Conservation (phyloP, 805 yeast species). For the Priceomyces melissophilus region DNA sequence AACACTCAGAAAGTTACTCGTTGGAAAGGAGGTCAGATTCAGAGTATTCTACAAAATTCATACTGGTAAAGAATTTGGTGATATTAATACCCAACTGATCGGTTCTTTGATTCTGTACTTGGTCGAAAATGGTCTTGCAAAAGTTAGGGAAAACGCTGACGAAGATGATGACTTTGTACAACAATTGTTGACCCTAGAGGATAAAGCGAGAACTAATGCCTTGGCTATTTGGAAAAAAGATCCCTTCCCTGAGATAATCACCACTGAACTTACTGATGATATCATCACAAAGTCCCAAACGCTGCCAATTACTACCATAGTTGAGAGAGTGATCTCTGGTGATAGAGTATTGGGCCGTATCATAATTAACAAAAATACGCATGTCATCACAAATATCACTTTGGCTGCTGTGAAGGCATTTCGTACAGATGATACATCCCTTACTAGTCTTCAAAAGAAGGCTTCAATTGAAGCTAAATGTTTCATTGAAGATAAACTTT, state of each 20-base stretch:
- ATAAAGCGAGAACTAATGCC: slow-evolving; percentile 48
- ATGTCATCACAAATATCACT: slow-evolving; percentile 55
- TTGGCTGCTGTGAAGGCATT: slow-evolving; percentile 77
- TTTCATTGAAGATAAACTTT: slow-evolving; percentile 60
- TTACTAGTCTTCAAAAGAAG: slow-evolving; percentile 47
- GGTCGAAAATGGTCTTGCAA: slow-evolving; percentile 58
- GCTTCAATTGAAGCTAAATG: slow-evolving; percentile 63
- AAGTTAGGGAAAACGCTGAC: slow-evolving; percentile 53
- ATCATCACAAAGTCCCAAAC: slow-evolving; percentile 34
- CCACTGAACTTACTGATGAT: slow-evolving; percentile 25
- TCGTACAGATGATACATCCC: slow-evolving; percentile 51
- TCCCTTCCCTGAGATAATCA: slow-evolving; percentile 11
- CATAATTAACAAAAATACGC: slow-evolving; percentile 45
- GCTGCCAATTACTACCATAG: slow-evolving; percentile 52
- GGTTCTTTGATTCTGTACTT: slow-evolving; percentile 54
- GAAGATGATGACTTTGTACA: slow-evolving; percentile 35
- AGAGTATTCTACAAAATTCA: slow-evolving; percentile 52
- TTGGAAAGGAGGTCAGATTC: slow-evolving; percentile 65
- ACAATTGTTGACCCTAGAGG: slow-evolving; percentile 39
- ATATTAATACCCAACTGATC: slow-evolving; percentile 61
- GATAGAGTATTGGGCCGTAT: slow-evolving; percentile 69
- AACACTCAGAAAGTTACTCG: slow-evolving; percentile 53
- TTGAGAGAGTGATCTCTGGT: slow-evolving; percentile 76
- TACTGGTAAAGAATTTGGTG: slow-evolving; percentile 66
- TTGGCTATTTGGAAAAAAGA: slow-evolving; percentile 53